Percentiles rank a stretch among this genome's conserved stretches.
Evolutionary conservation across 139 green algal species (phyloP).

Genomic region (Microglena sp.): DNA sequence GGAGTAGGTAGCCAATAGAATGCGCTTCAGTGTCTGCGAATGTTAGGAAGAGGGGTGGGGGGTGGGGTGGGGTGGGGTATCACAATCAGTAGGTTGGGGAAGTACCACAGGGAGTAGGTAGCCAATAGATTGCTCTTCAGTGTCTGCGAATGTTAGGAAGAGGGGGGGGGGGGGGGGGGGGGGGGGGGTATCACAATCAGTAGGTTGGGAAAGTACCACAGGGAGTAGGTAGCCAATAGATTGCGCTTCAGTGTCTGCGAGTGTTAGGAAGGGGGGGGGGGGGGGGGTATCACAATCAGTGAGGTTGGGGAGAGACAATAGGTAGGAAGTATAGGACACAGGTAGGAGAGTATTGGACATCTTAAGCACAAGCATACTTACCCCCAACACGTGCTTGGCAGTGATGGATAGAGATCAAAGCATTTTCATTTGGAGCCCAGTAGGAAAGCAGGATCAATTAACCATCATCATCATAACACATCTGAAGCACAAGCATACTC

Average conservation of each 20-base stretch:
- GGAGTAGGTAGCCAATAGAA: constrained; percentile 2
- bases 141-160: not conserved
- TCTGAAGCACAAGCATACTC: too few species aligned
- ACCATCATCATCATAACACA: not conserved
- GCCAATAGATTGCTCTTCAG: too few species aligned
- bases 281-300: not conserved
- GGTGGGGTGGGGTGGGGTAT: too few species aligned
- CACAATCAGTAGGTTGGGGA: not conserved
- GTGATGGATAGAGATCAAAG: too few species aligned
- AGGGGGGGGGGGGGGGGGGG: too few species aligned
- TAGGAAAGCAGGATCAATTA: too few species aligned
- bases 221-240: constrained; percentile 1
- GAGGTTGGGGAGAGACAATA: not conserved
- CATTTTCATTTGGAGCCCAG: too few species aligned
- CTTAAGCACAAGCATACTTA: too few species aligned
- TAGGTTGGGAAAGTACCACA: constrained; percentile 10
- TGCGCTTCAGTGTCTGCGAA: constrained; percentile 8
- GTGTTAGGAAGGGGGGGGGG: not conserved
- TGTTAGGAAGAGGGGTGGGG: not conserved
- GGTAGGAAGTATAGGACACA: too few species aligned
- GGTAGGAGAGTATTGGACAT: too few species aligned
- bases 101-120: too few species aligned
- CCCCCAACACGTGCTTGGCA: too few species aligned
- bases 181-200: not conserved
- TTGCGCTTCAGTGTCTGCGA: constrained; percentile 11